Base-by-base conservation (phyloP, 192 early-diverging fungal species). In the Kickxella alabastrina region DNA sequence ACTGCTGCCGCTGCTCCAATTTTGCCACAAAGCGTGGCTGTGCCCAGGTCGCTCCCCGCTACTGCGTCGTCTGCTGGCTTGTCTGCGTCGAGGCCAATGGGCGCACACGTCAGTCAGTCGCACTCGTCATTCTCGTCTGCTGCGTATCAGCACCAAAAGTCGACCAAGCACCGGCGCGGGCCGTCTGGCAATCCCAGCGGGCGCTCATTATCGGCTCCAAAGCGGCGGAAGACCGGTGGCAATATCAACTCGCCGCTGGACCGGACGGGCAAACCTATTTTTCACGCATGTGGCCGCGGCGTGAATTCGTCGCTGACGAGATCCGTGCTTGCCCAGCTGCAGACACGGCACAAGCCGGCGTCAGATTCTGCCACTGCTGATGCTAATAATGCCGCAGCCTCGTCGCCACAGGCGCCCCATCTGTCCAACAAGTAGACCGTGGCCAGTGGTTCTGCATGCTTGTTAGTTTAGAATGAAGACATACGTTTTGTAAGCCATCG, bases 271-370 rank as follows among this genome's bases (percentile, higher is more conserved):
- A 63, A 57, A 28, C 72, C 72, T 5, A 52, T 75, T 12, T 75
- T 75, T 31, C 54, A 65, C 26, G 26, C 62, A 1, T 75, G 72
- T 36, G 72, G 72, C 22, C 72, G 72, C n/a, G 72, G 72, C 39
- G 72, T 75, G 19, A 59, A 75, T 38, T 75, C 72, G 1, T 75
- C 72, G 29, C 65, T 75, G 22, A 75, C 72, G 1, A 37, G 72
- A 24, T 56, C 72, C 8, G 65, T 75, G 19, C 56, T 75, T 40
- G 72, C 72, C 3, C 65, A 75, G 62, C 45, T 75, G 17, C 72
- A 75, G 46, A 41, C 38, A 13, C 49, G 57, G 25, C 54, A 59
- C 42, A 19, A 37, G 10, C 17, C 49, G 4, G 49, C 34, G 6
- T 13, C n/a, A 14, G 27, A n/a, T n/a, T n/a, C n/a, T n/a, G n/a